Base-by-base conservation (phyloP, 2,329 filamentous ascomycete species). In the Colletotrichum navitas region DNA sequence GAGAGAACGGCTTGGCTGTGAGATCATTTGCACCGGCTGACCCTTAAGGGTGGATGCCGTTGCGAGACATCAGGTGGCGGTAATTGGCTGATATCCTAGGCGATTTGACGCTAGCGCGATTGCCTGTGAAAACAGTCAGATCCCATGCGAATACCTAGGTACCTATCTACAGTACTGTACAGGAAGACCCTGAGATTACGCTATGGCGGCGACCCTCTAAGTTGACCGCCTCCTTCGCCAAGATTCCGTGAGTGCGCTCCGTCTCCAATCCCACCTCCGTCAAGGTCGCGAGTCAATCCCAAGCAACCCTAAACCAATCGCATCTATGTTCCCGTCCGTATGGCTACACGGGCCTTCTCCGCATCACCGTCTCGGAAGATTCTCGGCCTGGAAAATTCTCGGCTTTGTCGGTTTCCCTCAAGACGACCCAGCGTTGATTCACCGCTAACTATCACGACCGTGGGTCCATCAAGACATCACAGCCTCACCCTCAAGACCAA, bases 21-120 rank as follows among this genome's bases (percentile, higher is more conserved):
- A 71, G 65, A 65, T 71, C 68, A 71, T 68, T 63, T 51, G 21
- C 58, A 68, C 47, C 68, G 59, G 68, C 18, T 71, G 68, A 71
- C 68, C 59, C 45, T 63, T 43, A 29, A 36, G 45, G 34, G 55
- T 70, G 67, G 67, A 66, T 70, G 67, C 58, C 29, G 36, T 26
- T 54, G 34, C n/a, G 54, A 32, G 64, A 58, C 51, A 54, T 47
- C 56, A 52, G 43, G 59, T 26, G 43, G 59, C 32, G 24, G 32
- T 24, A 16, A 71, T 71, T 71, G 68, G 68, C 58, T 60, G 61
- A 47, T 24, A 24, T 5, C 16, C n/a, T 54, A 36, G 6, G 16
- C 12, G 6, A 21, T 21, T 18, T 67, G 21, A n/a, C 18, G 43
- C 43, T 47, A 66, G 63, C 67, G 67, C 68, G 39, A n/a, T 69